These are phyloP conservation scores for Didymella segeticola DNA, from an alignment of 2,329 filamentous ascomycete genomes.

Conservation along the genomic window DNA sequence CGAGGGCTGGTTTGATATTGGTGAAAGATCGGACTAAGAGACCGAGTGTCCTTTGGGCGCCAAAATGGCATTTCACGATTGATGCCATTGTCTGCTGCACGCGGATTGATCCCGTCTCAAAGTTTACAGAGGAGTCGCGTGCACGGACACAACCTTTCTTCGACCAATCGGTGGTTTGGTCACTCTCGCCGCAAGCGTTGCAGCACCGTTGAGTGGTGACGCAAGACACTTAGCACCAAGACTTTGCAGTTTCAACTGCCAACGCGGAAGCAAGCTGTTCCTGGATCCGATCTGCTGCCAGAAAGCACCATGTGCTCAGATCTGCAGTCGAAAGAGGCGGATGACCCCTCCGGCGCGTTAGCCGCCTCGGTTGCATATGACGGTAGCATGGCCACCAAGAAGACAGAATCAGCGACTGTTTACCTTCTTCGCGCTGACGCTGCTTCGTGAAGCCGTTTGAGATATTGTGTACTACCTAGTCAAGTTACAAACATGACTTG, in stretches of 20 bases:
- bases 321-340: conserved; percentile 20
- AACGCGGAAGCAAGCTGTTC: conserved; percentile 5
- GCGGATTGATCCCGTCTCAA: background rate
- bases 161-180: conserved; percentile 16
- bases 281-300: conserved; percentile 8
- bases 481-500: conserved; percentile 48
- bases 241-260: conserved; percentile 6
- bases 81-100: background rate
- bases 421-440: background rate
- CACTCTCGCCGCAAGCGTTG: conserved; percentile 8
- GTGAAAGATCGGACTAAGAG: conserved; percentile 31
- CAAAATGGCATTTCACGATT: conserved; percentile 40
- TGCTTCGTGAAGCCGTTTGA: background rate
- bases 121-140: too few relatives aligned
- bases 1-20: conserved; percentile 1
- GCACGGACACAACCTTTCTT: conserved; percentile 9
- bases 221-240: conserved; percentile 16
- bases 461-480: background rate
- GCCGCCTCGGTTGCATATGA: conserved; percentile 44
- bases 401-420: background rate
- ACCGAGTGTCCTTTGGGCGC: conserved; percentile 30
- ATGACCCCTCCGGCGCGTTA: conserved; percentile 21
- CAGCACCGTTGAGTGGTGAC: conserved; percentile 10
- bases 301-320: conserved; percentile 9
- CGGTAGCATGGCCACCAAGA: conserved; percentile 7